Conservation (phyloP, 768 basidiomycete genomes). For the Butyriboletus loyo region DNA sequence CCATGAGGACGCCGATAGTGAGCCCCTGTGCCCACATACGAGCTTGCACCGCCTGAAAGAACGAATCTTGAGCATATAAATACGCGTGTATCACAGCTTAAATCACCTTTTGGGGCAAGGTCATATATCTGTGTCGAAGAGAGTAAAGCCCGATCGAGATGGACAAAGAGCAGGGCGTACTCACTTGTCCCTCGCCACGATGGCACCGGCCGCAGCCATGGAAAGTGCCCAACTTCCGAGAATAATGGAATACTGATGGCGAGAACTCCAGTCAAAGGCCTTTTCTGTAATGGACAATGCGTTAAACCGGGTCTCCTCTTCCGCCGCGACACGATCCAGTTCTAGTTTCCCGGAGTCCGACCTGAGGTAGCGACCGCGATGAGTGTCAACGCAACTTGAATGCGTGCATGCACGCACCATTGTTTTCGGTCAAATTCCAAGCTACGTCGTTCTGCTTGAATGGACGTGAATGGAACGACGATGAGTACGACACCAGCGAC, state of each 20-base stretch:
- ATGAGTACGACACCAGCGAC: conserved; percentile 64
- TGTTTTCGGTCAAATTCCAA: conserved; percentile 60
- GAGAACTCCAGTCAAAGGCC: conserved; percentile 55
- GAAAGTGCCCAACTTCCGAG: conserved; percentile 72
- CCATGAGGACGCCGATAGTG: conserved; percentile 71
- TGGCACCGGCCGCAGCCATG: conserved; percentile 58
- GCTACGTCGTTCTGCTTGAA: conserved; percentile 71
- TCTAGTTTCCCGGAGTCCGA: conserved; percentile 47
- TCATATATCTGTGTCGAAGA: conserved; percentile 18
- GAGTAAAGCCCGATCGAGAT: neutral
- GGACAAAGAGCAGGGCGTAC: conserved; percentile 25
- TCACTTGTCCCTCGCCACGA: conserved; percentile 64
- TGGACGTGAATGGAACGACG: conserved; percentile 62
- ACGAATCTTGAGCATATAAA: conserved; percentile 34
- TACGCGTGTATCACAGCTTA: no score
- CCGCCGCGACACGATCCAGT: conserved; percentile 44
- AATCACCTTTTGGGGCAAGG: conserved; percentile 27
- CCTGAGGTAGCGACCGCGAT: conserved; percentile 9
- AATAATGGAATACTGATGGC: conserved; percentile 73
- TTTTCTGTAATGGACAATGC: conserved; percentile 50
- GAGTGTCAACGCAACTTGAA: neutral
- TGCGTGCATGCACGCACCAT: conserved; percentile 42
- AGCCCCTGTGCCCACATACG: conserved; percentile 89
- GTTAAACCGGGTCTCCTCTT: conserved; percentile 45
- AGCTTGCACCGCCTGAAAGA: conserved; percentile 68